Conservation (phyloP, 2,329 filamentous ascomycete genomes). For the Xenoacremonium recifei region DNA sequence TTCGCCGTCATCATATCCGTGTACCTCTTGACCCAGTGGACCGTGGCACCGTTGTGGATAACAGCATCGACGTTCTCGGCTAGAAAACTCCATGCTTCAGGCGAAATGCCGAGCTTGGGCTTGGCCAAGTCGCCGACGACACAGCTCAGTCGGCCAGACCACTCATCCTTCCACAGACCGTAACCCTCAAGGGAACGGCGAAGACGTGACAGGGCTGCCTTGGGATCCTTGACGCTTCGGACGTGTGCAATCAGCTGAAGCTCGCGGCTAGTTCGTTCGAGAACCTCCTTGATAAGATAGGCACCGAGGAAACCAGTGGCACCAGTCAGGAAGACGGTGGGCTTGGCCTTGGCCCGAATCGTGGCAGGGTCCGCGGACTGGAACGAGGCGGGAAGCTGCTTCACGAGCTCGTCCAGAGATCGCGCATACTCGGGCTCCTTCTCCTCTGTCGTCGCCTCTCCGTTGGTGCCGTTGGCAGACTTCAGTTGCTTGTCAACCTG, state of each 20-base stretch:
- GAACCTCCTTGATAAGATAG: constrained; percentile 73
- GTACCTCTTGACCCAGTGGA: constrained; percentile 83
- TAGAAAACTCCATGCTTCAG: constrained; percentile 63
- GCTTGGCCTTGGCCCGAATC: constrained; percentile 25
- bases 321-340: constrained; percentile 78
- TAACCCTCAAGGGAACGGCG: constrained; percentile 70
- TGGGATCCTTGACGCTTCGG: constrained; percentile 59
- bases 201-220: constrained; percentile 63
- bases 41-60: constrained; percentile 78
- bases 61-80: constrained; percentile 67
- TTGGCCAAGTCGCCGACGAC: constrained; percentile 74
- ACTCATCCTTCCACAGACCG: constrained; percentile 72
- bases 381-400: constrained; percentile 44
- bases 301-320: constrained; percentile 78
- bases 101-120: constrained; percentile 69
- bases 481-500: constrained; percentile 30
- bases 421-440: constrained; percentile 53
- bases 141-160: constrained; percentile 62
- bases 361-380: constrained; percentile 35
- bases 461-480: constrained; percentile 19
- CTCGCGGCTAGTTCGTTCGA: constrained; percentile 44
- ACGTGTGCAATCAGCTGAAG: constrained; percentile 67
- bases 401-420: constrained; percentile 50
- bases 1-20: constrained; percentile 70
- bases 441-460: constrained; percentile 29